Percentiles rank a stretch among this genome's conserved stretches.
Conservation (phyloP, 1,139 yeast species). For the Geotrichum cucujoidarum region DNA sequence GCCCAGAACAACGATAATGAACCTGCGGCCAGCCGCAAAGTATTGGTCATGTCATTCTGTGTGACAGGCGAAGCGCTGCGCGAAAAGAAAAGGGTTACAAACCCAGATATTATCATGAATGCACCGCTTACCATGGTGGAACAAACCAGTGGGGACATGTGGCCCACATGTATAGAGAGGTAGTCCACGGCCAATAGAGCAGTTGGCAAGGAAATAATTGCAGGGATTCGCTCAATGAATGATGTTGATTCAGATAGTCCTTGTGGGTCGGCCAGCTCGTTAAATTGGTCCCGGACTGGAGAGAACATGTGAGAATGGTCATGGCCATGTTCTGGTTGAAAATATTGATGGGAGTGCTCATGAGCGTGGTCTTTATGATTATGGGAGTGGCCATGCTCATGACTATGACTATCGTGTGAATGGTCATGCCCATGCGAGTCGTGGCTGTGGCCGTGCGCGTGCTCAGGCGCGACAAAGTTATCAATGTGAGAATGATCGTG, state of each 20-base stretch:
- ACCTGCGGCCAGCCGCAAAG: slow-evolving; percentile 17
- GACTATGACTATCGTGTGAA: slow-evolving; percentile 7
- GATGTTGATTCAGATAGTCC: slow-evolving; percentile 18
- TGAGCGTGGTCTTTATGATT: slow-evolving; percentile 8
- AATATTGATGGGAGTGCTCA: slow-evolving; percentile 1
- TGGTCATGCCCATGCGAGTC: slow-evolving; percentile 12
- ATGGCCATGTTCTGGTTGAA: slow-evolving; percentile 5
- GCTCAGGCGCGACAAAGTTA: not conserved
- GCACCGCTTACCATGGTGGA: slow-evolving; percentile 28
- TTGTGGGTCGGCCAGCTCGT: slow-evolving; percentile 5
- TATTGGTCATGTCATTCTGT: slow-evolving; percentile 12
- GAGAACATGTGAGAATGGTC: slow-evolving; percentile 10
- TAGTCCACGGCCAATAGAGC: slow-evolving; percentile 32
- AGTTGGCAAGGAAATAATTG: slow-evolving; percentile 38
- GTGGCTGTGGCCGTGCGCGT: not conserved
- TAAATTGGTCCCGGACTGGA: slow-evolving; percentile 10
- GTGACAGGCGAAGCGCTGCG: slow-evolving; percentile 4
- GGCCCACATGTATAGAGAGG: slow-evolving; percentile 20
- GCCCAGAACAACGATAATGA: slow-evolving; percentile 19
- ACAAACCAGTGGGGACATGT: slow-evolving; percentile 21
- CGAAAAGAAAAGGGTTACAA: slow-evolving; percentile 26
- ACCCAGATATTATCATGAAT: slow-evolving; percentile 27
- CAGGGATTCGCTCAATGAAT: slow-evolving; percentile 35
- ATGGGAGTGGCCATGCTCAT: slow-evolving; percentile 10
- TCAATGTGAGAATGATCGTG: slow-evolving; percentile 10